phyloP scores from a whole-genome alignment of 345 rosid genomes.

The Populus davidiana region DNA sequence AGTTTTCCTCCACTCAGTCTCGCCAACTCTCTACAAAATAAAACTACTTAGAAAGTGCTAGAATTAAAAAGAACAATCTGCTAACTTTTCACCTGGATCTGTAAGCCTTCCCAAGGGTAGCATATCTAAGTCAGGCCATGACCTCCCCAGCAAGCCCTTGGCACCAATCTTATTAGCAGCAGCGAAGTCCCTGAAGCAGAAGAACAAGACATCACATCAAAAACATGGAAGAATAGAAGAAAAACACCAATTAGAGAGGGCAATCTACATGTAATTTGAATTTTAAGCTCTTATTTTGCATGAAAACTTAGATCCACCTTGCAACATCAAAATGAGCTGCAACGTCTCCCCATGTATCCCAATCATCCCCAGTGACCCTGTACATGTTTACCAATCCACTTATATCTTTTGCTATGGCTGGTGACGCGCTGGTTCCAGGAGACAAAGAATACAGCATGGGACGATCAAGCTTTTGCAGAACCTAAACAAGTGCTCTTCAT shows the following conservation, averaged over 20 bases:
- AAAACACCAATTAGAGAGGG: conserved; percentile 1
- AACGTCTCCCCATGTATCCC: conserved; percentile 91
- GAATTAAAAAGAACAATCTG: conserved; percentile 1
- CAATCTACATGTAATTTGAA: conserved; percentile 8
- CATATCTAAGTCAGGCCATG: conserved; percentile 97
- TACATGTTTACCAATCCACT: conserved; percentile 73
- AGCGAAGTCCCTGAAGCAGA: conserved; percentile 59
- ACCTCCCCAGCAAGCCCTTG: conserved; percentile 58
- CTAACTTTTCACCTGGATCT: conserved; percentile 53
- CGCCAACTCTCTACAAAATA: background rate
- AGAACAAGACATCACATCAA: conserved; percentile 10
- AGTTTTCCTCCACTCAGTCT: conserved; percentile 2
- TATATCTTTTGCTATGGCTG: conserved; percentile 72
- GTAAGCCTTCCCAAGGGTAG: conserved; percentile 91
- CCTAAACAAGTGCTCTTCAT: conserved; percentile 40
- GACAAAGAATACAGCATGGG: conserved; percentile 83
- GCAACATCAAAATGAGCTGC: conserved; percentile 72
- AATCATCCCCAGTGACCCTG: conserved; percentile 88
- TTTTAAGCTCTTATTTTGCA: background rate
- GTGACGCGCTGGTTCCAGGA: conserved; percentile 83
- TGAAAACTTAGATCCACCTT: conserved; percentile 43
- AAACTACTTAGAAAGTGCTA: conserved; percentile 2
- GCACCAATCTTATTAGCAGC: conserved; percentile 64
- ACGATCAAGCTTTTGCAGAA: conserved; percentile 58
- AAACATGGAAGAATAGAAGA: background rate